A percentile compares a stretch with the other conserved stretches of the same genome.
Evolutionary conservation across 768 basidiomycete species (phyloP).

Genomic region (Mycena vitilis): DNA sequence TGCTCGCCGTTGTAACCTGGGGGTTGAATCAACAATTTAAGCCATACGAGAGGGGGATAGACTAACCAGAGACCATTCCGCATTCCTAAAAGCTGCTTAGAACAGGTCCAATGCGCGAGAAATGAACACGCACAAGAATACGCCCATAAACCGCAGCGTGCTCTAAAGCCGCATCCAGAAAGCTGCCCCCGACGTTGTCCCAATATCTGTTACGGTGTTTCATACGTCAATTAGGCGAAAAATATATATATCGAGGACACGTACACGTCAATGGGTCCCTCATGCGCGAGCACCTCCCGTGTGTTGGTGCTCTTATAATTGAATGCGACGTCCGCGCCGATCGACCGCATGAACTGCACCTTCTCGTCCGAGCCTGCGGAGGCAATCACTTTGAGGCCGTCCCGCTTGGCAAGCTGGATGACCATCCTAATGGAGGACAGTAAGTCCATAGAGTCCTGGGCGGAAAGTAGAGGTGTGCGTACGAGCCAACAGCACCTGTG

Average conservation of each 20-base stretch:
- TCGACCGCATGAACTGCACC: slow-evolving; percentile 65
- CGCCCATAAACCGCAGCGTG: slow-evolving; percentile 57
- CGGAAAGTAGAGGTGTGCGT: neutral
- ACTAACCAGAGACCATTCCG: slow-evolving; percentile 50
- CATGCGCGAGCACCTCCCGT: slow-evolving; percentile 60
- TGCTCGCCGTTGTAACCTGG: neutral
- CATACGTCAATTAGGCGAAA: neutral
- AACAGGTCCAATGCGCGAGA: no score
- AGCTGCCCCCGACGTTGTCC: slow-evolving; percentile 72
- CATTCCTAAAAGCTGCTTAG: slow-evolving; percentile 46
- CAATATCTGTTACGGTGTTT: slow-evolving; percentile 50
- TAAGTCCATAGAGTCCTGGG: neutral
- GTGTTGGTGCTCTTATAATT: slow-evolving; percentile 76
- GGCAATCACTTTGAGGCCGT: slow-evolving; percentile 73
- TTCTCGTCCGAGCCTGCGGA: slow-evolving; percentile 81
- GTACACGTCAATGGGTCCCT: slow-evolving; percentile 63
- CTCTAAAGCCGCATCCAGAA: slow-evolving; percentile 65
- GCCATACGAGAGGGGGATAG: no score
- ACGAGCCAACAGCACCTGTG: slow-evolving; percentile 17
- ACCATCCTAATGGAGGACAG: slow-evolving; percentile 48
- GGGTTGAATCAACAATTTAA: no score
- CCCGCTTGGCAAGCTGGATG: slow-evolving; percentile 61
- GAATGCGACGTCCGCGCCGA: slow-evolving; percentile 55
- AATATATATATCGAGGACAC: slow-evolving; percentile 19
- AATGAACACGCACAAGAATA: slow-evolving; percentile 57